Evolutionary conservation across 2,329 filamentous ascomycete genomes (phyloP), one percentile per base, ranked within the genome.

Genomic region (Trichoderma endophyticum): DNA sequence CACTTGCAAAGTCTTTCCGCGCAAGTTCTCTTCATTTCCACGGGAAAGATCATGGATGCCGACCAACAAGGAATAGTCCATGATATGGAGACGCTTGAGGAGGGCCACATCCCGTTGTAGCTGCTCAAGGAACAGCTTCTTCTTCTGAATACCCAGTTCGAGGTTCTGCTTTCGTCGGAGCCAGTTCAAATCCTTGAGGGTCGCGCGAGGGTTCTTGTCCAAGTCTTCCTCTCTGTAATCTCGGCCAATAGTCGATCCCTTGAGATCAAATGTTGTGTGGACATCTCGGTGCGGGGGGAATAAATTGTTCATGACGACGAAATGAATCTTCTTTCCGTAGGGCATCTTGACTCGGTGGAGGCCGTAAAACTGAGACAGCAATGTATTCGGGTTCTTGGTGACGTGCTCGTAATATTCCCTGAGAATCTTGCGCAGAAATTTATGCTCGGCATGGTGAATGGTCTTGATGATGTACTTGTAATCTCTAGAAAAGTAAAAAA

Each of bases 381-480:
- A 87, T 0, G 97, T 99, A 82, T 99, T 97, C 7, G 96, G 96
- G 81, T 99, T 98, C 43, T 94, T 89, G 77, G 91, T 90, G 75
- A 98, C 94, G 80, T 99, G 96, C 71, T 92, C 86, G 83, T 98
- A 98, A 83, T 99, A 99, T 73, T 98, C 93, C 79, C 92, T 93
- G 71, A 97, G 84, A 72, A 95, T 93, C 82, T 92, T 94, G 66
- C 93, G 87, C 63, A 97, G 86, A 75, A 95, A 95, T 78, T 95
- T 95, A 85, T 95, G 93, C 82, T 99, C 96, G 77, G 90, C 90
- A 78, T 98, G 96, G 80, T 99, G 96, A 76, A 99, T 98, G 26
- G 96, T 99, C 84, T 99, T 99, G 88, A 99, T 99, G 83, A 99
- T 99, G 84, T 99, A 99, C 83, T 98, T 98, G 87, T 99, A 99